Evolutionary conservation across 1,284 basidiomycete species (phyloP).

Genomic region (Stygiomarasmius scandens): DNA sequence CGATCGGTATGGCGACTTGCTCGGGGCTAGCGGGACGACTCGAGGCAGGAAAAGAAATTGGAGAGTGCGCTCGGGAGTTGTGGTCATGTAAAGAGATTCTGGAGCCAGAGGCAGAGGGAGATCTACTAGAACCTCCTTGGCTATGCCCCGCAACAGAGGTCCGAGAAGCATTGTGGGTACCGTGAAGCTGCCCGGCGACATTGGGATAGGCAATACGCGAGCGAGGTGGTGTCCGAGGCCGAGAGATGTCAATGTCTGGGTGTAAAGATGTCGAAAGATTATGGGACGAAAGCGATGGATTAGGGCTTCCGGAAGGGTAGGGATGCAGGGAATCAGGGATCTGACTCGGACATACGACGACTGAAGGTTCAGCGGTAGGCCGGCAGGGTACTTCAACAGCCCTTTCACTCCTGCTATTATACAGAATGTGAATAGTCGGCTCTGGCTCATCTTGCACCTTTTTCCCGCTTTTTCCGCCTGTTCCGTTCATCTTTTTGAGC

Average conservation of each 20-base stretch:
- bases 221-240: conserved; percentile 1
- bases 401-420: not conserved
- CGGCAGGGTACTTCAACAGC: not conserved
- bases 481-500: not conserved
- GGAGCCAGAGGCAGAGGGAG: not conserved
- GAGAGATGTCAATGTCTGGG: not conserved
- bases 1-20: not conserved
- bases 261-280: conserved; percentile 1
- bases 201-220: conserved; percentile 8
- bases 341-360: conserved; percentile 5
- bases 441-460: not conserved
- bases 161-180: not conserved
- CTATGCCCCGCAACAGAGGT: not conserved
- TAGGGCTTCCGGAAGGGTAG: conserved; percentile 5
- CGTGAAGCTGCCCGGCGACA: not conserved
- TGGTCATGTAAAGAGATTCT: conserved; percentile 1
- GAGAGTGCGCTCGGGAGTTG: not conserved
- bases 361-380: not conserved
- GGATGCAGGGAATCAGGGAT: conserved; percentile 3
- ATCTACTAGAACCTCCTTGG: no score
- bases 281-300: conserved; percentile 6
- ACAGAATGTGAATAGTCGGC: not conserved
- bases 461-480: not conserved
- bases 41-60: not conserved
- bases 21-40: not conserved